Conservation (phyloP, 192 early-diverging fungal genomes). For the Coemansia javaensis region DNA sequence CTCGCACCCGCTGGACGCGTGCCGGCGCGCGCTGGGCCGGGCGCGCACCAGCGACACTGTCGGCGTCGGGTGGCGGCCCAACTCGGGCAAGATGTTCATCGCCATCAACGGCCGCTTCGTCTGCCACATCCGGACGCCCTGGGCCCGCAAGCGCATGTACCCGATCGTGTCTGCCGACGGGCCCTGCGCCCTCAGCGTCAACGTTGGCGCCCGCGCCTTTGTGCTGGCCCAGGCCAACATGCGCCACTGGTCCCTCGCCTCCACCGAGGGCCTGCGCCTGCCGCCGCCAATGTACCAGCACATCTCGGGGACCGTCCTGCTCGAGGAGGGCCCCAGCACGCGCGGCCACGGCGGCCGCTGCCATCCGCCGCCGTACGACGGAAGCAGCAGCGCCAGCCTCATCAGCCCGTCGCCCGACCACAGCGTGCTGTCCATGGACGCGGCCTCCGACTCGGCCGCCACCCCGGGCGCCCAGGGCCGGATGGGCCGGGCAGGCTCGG, state of each 20-base stretch:
- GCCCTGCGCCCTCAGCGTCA: slow-evolving; percentile 36
- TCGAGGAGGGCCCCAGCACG: slow-evolving; percentile 15
- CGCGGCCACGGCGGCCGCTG: neutral
- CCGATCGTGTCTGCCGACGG: slow-evolving; percentile 47
- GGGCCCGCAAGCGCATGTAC: slow-evolving; percentile 61
- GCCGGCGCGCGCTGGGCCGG: slow-evolving; percentile 40
- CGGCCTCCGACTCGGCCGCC: too few relatives aligned
- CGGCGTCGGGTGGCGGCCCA: slow-evolving; percentile 67
- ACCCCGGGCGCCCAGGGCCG: too few relatives aligned
- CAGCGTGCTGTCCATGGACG: neutral
- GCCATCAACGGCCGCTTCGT: slow-evolving; percentile 67
- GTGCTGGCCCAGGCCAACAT: slow-evolving; percentile 47
- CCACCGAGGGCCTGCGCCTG: slow-evolving; percentile 35
- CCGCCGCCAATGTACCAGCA: slow-evolving; percentile 54
- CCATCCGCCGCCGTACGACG: slow-evolving; percentile 20
- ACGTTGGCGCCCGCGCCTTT: slow-evolving; percentile 41
- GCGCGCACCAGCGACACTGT: slow-evolving; percentile 61
- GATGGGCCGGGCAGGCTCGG: too few relatives aligned
- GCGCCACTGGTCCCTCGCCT: slow-evolving; percentile 43
- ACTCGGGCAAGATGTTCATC: slow-evolving; percentile 67
- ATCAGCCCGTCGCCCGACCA: too few relatives aligned
- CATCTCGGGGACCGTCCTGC: slow-evolving; percentile 58
- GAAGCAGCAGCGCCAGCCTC: neutral
- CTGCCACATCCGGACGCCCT: slow-evolving; percentile 55
- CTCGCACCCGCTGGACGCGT: slow-evolving; percentile 54